Percentiles rank a stretch among this genome's conserved stretches.
Evolutionary conservation across 1,284 basidiomycete species (phyloP).

Genomic region (Melampsora larici-populina): DNA sequence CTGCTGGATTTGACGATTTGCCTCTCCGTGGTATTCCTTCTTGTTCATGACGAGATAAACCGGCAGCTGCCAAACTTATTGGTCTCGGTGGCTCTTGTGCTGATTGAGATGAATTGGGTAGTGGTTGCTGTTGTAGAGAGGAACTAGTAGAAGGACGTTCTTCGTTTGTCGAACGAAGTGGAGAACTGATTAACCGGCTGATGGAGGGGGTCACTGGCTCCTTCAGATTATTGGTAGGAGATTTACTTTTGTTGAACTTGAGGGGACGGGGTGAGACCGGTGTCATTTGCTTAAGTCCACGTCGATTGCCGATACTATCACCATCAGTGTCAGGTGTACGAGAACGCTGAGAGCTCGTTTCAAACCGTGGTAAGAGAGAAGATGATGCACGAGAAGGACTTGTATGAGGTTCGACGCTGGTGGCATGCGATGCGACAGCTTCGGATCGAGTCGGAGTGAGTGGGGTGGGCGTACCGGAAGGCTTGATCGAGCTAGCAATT

Average conservation of each 20-base stretch:
- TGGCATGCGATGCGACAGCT: too few species aligned
- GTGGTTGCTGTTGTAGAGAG: background rate
- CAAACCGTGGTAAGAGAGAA: background rate
- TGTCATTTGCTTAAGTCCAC: too few species aligned
- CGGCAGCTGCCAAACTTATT: too few species aligned
- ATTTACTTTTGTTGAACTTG: background rate
- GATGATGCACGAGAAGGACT: slow-evolving; percentile 16
- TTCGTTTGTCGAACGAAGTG: slow-evolving; percentile 22
- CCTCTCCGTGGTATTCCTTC: background rate
- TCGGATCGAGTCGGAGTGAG: too few species aligned
- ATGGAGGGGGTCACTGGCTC: background rate
- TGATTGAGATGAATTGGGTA: background rate
- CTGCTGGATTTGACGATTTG: background rate
- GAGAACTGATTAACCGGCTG: too few species aligned
- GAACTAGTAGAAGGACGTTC: background rate
- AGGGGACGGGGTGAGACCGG: slow-evolving; percentile 16
- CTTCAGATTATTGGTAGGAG: background rate
- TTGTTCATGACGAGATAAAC: background rate
- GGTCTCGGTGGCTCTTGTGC: background rate
- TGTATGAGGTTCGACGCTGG: background rate
- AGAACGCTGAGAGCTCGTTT: too few species aligned
- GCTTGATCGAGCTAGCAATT: too few species aligned
- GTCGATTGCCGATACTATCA: background rate
- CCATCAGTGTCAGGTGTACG: slow-evolving; percentile 26
- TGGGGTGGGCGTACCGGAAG: too few species aligned